Evolutionary conservation across 306 rosid species (phyloP).

Genomic region (Clitoria ternatea): DNA sequence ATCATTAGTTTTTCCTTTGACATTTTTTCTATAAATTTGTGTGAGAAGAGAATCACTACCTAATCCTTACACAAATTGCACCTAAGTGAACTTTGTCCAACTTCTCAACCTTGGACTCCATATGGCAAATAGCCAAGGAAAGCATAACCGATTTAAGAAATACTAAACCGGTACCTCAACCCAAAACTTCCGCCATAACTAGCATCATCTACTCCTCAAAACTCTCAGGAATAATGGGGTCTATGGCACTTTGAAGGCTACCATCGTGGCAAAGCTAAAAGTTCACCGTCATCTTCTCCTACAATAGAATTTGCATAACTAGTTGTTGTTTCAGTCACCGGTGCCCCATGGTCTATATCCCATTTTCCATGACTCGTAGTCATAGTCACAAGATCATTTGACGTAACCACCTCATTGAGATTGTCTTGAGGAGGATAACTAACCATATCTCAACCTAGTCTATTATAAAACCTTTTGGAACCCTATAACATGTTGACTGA

Average conservation of each 20-base stretch:
- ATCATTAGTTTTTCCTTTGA: slow-evolving; percentile 51
- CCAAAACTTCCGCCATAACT: slow-evolving; percentile 71
- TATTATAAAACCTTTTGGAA: slow-evolving; percentile 52
- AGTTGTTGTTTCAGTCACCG: slow-evolving; percentile 53
- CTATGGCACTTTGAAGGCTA: slow-evolving; percentile 40
- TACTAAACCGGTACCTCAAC: slow-evolving; percentile 20
- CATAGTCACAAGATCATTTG: slow-evolving; percentile 33
- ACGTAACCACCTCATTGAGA: slow-evolving; percentile 36
- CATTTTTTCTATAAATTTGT: slow-evolving; percentile 38
- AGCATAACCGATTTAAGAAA: slow-evolving; percentile 32
- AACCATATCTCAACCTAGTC: slow-evolving; percentile 41
- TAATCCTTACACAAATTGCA: slow-evolving; percentile 36
- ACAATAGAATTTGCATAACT: slow-evolving; percentile 55
- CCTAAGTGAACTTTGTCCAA: slow-evolving; percentile 31
- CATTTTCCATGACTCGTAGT: slow-evolving; percentile 53
- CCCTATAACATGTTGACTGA: slow-evolving; percentile 49
- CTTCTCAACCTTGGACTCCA: slow-evolving; percentile 34
- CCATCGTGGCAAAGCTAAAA: slow-evolving; percentile 48
- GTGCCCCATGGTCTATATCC: slow-evolving; percentile 50
- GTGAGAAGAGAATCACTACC: slow-evolving; percentile 45
- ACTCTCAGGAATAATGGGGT: slow-evolving; percentile 75
- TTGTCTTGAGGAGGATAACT: slow-evolving; percentile 51
- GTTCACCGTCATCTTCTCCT: slow-evolving; percentile 43
- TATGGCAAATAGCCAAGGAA: slow-evolving; percentile 32
- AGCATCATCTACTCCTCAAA: slow-evolving; percentile 99